Conservation (phyloP, 371 early-diverging fungal genomes). For the Mortierella sp. region DNA sequence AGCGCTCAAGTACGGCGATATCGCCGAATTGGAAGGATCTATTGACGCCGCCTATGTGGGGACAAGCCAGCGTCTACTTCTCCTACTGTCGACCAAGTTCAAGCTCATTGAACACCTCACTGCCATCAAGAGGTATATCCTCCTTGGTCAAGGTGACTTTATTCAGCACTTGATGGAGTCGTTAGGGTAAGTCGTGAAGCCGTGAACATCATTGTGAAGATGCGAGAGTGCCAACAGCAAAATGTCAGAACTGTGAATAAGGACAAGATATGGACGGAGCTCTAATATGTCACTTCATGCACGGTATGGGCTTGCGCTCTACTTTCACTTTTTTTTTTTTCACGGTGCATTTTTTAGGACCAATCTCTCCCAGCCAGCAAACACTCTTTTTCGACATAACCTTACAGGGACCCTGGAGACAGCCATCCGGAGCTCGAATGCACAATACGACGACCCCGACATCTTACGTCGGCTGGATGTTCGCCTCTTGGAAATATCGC, state of each 20-base stretch:
- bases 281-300: not conserved
- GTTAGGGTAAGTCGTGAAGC: constrained; percentile 72
- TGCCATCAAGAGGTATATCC: constrained; percentile 91
- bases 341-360: constrained; percentile 43
- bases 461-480: constrained; percentile 86
- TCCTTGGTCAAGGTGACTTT: constrained; percentile 97
- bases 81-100: constrained; percentile 81
- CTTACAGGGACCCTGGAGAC: constrained; percentile 88
- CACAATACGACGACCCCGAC: constrained; percentile 89
- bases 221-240: not conserved
- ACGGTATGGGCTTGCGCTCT: not conserved
- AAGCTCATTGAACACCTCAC: constrained; percentile 87
- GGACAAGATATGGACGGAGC: not conserved
- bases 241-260: not conserved
- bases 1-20: constrained; percentile 82
- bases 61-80: constrained; percentile 81
- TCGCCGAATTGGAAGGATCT: constrained; percentile 75
- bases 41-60: constrained; percentile 82
- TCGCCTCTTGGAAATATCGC: constrained; percentile 73
- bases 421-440: constrained; percentile 93
- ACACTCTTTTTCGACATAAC: constrained; percentile 88
- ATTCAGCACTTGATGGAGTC: constrained; percentile 90
- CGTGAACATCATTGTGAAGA: not conserved
- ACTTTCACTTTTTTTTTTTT: not conserved
- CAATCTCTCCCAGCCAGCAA: constrained; percentile 82